Conservation (phyloP, 164 flowering plant genomes). For the Berberis thunbergii region DNA sequence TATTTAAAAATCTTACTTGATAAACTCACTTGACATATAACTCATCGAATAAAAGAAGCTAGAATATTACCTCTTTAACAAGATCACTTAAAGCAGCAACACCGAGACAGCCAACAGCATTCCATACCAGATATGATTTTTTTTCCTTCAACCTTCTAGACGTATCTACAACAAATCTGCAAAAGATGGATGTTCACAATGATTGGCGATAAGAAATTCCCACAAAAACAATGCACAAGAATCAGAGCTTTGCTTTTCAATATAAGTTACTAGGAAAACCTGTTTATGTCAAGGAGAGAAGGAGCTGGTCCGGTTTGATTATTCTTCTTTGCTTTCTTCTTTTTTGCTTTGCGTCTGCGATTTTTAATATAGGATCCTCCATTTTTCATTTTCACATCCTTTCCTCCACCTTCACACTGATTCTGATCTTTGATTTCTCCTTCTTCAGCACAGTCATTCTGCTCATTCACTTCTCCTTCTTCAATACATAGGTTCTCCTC, state of each 20-base stretch:
- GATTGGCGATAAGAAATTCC: neutral
- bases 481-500: neutral
- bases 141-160: slow-evolving; percentile 68
- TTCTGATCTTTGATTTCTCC: neutral
- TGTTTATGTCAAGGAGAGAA: neutral
- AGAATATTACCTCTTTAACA: slow-evolving; percentile 59
- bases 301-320: neutral
- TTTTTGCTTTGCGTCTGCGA: neutral
- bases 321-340: neutral
- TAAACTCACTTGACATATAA: neutral
- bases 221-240: neutral
- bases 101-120: slow-evolving; percentile 86
- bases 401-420: neutral
- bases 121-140: slow-evolving; percentile 72
- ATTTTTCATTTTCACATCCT: neutral
- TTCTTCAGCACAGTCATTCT: neutral
- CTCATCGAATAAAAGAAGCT: neutral
- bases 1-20: neutral
- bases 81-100: slow-evolving; percentile 68
- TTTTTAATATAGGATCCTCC: neutral
- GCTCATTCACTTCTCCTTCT: neutral
- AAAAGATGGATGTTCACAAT: slow-evolving; percentile 6
- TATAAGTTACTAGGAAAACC: neutral
- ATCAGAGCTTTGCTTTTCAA: neutral
- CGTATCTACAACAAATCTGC: slow-evolving; percentile 71